Conservation (phyloP, 2,329 filamentous ascomycete species). For the Diplocarpon rosae region DNA sequence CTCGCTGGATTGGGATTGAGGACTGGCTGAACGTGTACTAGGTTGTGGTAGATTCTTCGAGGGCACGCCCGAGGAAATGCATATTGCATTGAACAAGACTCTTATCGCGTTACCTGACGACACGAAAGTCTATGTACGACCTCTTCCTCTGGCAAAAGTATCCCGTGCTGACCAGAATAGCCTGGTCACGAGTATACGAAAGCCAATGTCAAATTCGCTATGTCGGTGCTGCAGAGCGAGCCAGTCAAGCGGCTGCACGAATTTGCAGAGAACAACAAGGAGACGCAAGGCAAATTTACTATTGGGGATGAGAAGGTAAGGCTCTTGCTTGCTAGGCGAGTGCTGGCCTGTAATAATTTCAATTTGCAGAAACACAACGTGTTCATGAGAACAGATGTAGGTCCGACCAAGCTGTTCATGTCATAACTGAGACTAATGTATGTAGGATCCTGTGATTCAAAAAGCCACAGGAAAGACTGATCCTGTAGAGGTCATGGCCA, state of each 20-base stretch:
- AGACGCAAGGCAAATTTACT: conserved; percentile 93
- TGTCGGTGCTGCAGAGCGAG: conserved; percentile 63
- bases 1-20: background rate
- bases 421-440: conserved; percentile 6
- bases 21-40: conserved; percentile 26
- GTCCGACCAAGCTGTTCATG: conserved; percentile 22
- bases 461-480: conserved; percentile 73
- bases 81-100: conserved; percentile 80
- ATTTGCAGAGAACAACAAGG: conserved; percentile 67
- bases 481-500: conserved; percentile 73
- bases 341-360: conserved; percentile 6
- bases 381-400: conserved; percentile 80
- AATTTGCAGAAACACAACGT: conserved; percentile 72
- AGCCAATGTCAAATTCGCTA: conserved; percentile 79
- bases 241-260: conserved; percentile 65
- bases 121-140: conserved; percentile 75
- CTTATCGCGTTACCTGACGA: conserved; percentile 75
- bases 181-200: conserved; percentile 99
- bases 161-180: conserved; percentile 32
- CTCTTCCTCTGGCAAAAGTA: background rate
- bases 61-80: conserved; percentile 80
- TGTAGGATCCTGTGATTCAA: conserved; percentile 69
- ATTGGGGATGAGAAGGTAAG: conserved; percentile 91
- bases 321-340: background rate
- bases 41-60: conserved; percentile 96